phyloP scores from a whole-genome alignment of 139 green algal species.

The Auxenochlorella protothecoides region DNA sequence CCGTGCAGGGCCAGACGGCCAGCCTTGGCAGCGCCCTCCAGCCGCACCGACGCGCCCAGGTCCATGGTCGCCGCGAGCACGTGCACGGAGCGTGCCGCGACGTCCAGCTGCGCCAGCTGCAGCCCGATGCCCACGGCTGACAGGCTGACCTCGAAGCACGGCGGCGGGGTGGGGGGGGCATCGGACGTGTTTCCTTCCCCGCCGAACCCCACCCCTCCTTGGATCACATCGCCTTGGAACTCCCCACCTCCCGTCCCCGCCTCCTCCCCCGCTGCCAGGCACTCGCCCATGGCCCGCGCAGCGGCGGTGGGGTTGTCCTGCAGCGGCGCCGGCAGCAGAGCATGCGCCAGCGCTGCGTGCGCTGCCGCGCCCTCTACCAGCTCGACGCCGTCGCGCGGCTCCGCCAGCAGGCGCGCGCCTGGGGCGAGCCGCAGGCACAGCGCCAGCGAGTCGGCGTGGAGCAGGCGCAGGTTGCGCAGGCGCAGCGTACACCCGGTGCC shows the following conservation, averaged over 20 bases:
- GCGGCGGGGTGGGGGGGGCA: no score
- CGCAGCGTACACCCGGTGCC: slow-evolving; percentile 53
- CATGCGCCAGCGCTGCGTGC: slow-evolving; percentile 1
- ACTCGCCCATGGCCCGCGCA: no score
- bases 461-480: slow-evolving; percentile 68
- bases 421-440: slow-evolving; percentile 54
- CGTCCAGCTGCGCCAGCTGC: slow-evolving; percentile 40
- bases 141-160: background rate
- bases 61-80: slow-evolving; percentile 40
- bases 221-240: no score
- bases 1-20: slow-evolving; percentile 29
- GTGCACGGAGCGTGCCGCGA: slow-evolving; percentile 16
- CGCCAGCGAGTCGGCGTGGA: slow-evolving; percentile 54
- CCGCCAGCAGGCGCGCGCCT: slow-evolving; percentile 25
- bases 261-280: no score
- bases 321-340: no score
- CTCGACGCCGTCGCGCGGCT: slow-evolving; percentile 21
- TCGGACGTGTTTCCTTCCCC: no score
- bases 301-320: no score
- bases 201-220: no score
- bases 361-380: slow-evolving; percentile 9
- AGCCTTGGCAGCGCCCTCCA: slow-evolving; percentile 13
- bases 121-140: slow-evolving; percentile 36
- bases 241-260: no score
- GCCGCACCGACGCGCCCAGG: slow-evolving; percentile 1